These are phyloP conservation scores for Penicillium flavigenum DNA, from an alignment of 495 filamentous ascomycete genomes.

Conservation along the genomic window DNA sequence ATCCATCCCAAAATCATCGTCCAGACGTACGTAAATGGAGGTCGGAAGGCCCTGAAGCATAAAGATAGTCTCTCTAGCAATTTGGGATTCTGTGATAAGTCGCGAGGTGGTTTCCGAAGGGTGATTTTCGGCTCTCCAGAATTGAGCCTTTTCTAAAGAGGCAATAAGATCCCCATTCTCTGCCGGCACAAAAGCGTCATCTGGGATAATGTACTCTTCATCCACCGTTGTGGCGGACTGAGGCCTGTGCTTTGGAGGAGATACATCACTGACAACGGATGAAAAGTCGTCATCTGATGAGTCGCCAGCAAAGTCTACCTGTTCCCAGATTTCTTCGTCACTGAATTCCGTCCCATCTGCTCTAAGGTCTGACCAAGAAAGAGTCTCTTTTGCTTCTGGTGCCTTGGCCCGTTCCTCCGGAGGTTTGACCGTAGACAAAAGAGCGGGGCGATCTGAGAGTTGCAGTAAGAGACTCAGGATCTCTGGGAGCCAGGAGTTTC, in stretches of 20 bases:
- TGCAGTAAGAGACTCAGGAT: conserved; percentile 74
- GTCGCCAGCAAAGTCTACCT: conserved; percentile 67
- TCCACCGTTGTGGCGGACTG: conserved; percentile 25
- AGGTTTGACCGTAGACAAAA: conserved; percentile 62
- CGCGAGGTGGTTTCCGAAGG: conserved; percentile 37
- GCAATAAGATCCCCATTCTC: conserved; percentile 44
- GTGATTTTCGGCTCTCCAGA: conserved; percentile 55
- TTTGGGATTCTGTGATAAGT: conserved; percentile 68
- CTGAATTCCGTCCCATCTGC: conserved; percentile 67
- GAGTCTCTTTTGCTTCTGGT: conserved; percentile 40
- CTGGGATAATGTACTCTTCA: conserved; percentile 39
- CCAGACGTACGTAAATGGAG: conserved; percentile 57
- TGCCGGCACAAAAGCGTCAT: conserved; percentile 36
- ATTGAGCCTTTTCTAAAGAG: conserved; percentile 58
- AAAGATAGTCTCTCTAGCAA: conserved; percentile 74
- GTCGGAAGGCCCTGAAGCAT: conserved; percentile 83
- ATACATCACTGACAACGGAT: conserved; percentile 34
- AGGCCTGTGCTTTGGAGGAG: conserved; percentile 24
- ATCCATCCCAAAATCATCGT: conserved; percentile 40
- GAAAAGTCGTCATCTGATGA: conserved; percentile 59
- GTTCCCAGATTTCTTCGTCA: conserved; percentile 73
- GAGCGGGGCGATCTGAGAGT: conserved; percentile 76
- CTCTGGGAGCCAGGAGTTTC: conserved; percentile 69
- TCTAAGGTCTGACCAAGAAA: conserved; percentile 77
- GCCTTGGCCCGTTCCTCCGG: conserved; percentile 52